A percentile compares a stretch with the other conserved stretches of the same genome.
These are phyloP conservation scores for Strobilomyces confusus DNA, from an alignment of 768 basidiomycete genomes.

Conservation along the genomic window DNA sequence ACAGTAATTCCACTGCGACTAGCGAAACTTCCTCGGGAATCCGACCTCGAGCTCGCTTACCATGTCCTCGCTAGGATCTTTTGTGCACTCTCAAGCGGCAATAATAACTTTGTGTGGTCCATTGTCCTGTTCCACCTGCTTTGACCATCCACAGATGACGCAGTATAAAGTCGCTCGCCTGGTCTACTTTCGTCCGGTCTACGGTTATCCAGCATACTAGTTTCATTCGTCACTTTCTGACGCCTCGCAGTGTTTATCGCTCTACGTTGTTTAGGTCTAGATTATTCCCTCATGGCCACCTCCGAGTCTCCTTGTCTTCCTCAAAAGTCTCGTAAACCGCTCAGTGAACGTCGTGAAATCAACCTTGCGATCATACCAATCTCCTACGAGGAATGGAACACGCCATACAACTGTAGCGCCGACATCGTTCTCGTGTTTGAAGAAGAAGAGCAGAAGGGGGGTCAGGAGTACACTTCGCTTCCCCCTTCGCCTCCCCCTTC, in stretches of 20 bases:
- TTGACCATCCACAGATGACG: conserved; percentile 1
- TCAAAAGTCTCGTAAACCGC: not conserved
- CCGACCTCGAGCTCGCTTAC: not conserved
- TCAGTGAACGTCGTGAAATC: conserved; percentile 10
- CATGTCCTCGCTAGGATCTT: not conserved
- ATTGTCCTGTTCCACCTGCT: not conserved
- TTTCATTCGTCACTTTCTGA: not conserved
- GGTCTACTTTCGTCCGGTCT: not conserved
- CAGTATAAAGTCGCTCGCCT: not conserved
- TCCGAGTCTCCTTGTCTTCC: not conserved
- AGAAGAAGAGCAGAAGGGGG: not conserved
- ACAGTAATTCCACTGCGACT: no score
- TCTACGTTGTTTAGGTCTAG: not conserved
- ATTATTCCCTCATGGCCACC: not conserved
- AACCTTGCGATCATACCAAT: conserved; percentile 7
- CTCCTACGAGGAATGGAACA: conserved; percentile 6
- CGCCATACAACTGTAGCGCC: not conserved
- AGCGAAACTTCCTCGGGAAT: no score
- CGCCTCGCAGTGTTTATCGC: not conserved
- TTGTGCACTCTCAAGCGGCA: not conserved
- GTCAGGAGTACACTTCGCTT: not conserved
- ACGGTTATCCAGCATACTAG: not conserved
- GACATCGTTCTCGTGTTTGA: conserved; percentile 4
- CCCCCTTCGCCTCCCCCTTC: not conserved
- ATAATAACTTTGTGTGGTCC: not conserved